Conservation (phyloP, 345 rosid genomes). For the Pugionium dolabratum region DNA sequence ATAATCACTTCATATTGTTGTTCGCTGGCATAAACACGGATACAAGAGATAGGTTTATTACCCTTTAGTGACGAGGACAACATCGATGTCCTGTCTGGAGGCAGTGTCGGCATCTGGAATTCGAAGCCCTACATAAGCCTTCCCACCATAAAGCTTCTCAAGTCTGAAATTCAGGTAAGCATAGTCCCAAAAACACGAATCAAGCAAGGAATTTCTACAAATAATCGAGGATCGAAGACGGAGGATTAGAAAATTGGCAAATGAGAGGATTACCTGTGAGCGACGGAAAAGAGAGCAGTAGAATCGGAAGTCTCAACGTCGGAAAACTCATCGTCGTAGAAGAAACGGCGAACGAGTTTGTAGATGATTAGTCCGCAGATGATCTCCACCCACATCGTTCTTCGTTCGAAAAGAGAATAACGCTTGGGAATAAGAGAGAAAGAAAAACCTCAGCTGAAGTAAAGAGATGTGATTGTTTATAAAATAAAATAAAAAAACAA, state of each 20-base stretch:
- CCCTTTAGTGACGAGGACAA: conserved; percentile 71
- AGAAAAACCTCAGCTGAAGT: conserved; percentile 15
- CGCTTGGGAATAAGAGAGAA: background rate
- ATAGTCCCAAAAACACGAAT: too few species aligned
- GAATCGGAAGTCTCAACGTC: conserved; percentile 66
- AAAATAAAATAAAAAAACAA: too few species aligned
- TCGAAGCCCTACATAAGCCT: conserved; percentile 79
- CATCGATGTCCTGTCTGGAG: conserved; percentile 67
- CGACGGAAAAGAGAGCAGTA: conserved; percentile 71
- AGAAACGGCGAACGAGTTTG: conserved; percentile 50
- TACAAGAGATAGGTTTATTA: conserved; percentile 16
- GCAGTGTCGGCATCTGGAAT: conserved; percentile 88
- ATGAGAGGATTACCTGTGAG: conserved; percentile 47
- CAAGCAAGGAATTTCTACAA: background rate
- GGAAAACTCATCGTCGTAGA: conserved; percentile 54
- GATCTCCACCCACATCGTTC: conserved; percentile 80
- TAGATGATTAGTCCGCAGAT: conserved; percentile 68
- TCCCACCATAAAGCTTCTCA: conserved; percentile 86
- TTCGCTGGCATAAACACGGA: background rate
- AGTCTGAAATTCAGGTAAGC: conserved; percentile 43
- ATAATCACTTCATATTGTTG: background rate
- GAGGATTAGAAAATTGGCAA: background rate
- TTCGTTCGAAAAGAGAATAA: background rate
- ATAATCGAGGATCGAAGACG: background rate
- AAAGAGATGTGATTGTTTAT: background rate